Percentiles rank a stretch among this genome's conserved stretches.
These are phyloP conservation scores for Paratrimastix pyriformis DNA, from an alignment of 78 protist species.

Conservation along the genomic window DNA sequence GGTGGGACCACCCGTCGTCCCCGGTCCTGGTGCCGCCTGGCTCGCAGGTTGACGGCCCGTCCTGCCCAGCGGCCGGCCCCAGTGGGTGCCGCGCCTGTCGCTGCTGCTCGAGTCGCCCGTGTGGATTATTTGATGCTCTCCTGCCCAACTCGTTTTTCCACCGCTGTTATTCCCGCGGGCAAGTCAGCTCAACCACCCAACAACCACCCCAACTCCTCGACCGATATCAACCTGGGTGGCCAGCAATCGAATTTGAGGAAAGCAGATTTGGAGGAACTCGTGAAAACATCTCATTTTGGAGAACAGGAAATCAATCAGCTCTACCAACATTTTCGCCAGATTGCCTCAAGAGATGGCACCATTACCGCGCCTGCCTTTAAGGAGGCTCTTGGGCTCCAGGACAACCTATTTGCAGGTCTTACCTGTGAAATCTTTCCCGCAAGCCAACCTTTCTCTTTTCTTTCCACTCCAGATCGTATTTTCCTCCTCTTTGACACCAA, in stretches of 20 bases:
- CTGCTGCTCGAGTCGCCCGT: too few species aligned
- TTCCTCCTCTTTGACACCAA: not conserved
- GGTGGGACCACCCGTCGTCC: too few species aligned
- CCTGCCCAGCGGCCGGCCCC: too few species aligned
- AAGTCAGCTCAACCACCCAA: too few species aligned
- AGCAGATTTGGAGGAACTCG: not conserved
- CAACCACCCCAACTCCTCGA: too few species aligned
- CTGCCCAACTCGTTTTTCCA: too few species aligned
- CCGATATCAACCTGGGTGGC: too few species aligned
- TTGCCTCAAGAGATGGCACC: not conserved
- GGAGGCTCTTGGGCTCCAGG: not conserved
- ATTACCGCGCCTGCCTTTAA: not conserved
- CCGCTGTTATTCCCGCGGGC: too few species aligned
- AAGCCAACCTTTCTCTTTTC: not conserved
- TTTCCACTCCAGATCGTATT: constrained; percentile 11
- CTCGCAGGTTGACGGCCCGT: too few species aligned
- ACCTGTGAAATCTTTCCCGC: not conserved
- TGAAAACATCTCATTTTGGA: not conserved
- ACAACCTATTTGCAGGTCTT: not conserved
- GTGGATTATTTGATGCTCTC: too few species aligned
- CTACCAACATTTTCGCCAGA: constrained; percentile 1
- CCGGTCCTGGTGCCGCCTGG: too few species aligned
- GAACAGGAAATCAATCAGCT: not conserved
- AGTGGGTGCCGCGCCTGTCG: too few species aligned
- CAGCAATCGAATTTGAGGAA: not conserved